Conservation (phyloP, 306 rosid genomes). For the Hylodesmum podocarpum region DNA sequence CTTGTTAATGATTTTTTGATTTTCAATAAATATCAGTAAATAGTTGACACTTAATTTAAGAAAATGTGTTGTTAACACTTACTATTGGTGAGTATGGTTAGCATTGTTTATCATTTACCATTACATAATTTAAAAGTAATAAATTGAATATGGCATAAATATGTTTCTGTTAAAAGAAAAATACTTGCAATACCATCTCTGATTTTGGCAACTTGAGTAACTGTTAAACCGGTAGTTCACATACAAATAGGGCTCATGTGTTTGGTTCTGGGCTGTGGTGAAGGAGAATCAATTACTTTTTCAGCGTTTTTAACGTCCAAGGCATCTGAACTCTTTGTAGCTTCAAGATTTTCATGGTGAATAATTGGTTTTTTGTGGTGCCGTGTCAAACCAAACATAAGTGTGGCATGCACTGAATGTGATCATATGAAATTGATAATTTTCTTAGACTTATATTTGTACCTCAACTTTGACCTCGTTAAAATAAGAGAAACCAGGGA, state of each 20-base stretch:
- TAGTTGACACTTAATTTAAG: neutral
- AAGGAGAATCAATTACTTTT: too few relatives aligned
- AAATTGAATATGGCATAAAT: neutral
- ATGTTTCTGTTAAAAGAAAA: neutral
- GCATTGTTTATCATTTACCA: neutral
- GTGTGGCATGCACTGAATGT: too few relatives aligned
- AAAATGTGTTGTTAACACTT: neutral
- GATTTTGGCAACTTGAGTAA: neutral
- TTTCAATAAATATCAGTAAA: neutral
- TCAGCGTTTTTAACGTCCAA: too few relatives aligned
- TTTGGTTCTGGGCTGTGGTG: too few relatives aligned
- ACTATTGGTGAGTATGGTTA: neutral
- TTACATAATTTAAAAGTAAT: neutral
- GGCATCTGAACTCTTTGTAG: too few relatives aligned
- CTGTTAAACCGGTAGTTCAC: too few relatives aligned
- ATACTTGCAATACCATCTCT: neutral
- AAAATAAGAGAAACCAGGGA: too few relatives aligned
- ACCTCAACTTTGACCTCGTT: neutral
- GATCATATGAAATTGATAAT: neutral
- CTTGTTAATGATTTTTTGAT: neutral
- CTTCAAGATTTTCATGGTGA: too few relatives aligned
- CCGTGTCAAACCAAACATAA: too few relatives aligned
- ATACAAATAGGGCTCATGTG: too few relatives aligned
- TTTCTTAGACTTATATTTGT: neutral
- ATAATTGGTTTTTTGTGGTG: too few relatives aligned